phyloP scores from a whole-genome alignment of 2,329 filamentous ascomycete genomes.

The Cladorrhinum sp. region DNA sequence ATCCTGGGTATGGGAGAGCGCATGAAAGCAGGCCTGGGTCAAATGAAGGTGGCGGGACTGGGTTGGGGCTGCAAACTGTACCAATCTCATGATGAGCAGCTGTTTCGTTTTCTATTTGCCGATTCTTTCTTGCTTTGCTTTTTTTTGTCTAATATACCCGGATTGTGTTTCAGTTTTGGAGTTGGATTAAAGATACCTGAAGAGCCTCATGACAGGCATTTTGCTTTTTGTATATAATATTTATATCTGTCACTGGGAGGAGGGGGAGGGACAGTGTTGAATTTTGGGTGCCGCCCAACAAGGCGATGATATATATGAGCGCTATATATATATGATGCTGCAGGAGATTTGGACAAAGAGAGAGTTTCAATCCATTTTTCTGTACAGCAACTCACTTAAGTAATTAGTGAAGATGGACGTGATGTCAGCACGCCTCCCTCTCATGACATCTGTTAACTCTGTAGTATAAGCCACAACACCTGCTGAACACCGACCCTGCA shows the following conservation, averaged over 20 bases:
- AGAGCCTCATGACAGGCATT: background rate
- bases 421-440: too few relatives aligned
- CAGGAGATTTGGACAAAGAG: background rate
- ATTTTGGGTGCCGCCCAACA: too few relatives aligned
- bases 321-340: background rate
- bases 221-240: background rate
- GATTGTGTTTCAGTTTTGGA: conserved; percentile 1
- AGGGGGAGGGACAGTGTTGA: too few relatives aligned
- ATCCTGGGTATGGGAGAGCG: conserved; percentile 46
- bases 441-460: too few relatives aligned
- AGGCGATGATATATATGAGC: too few relatives aligned
- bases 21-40: conserved; percentile 24
- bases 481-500: too few relatives aligned
- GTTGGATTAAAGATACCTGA: conserved; percentile 14
- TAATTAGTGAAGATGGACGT: too few relatives aligned
- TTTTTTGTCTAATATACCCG: conserved; percentile 17
- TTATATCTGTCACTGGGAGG: background rate
- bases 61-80: conserved; percentile 2
- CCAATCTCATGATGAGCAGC: background rate
- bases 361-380: too few relatives aligned
- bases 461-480: too few relatives aligned
- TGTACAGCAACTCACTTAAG: too few relatives aligned
- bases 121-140: conserved; percentile 2
- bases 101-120: conserved; percentile 5
- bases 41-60: conserved; percentile 12